Evolutionary conservation across 208 protist species (phyloP), one percentile per base, ranked within the genome.

Genomic region (Leishmania mexicana): DNA sequence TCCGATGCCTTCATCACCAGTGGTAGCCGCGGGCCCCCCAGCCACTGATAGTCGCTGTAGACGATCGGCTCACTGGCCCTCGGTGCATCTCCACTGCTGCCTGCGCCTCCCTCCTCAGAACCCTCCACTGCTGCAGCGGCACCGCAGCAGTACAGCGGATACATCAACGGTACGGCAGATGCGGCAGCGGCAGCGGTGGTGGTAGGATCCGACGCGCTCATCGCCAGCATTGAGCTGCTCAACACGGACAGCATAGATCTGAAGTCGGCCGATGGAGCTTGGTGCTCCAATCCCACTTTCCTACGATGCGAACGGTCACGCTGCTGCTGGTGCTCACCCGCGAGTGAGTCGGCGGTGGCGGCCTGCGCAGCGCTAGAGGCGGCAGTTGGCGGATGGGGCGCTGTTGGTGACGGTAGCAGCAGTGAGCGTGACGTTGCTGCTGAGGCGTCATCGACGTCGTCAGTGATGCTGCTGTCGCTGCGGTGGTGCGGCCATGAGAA

Each of bases 241-340:
- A 82, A 67, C 15, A 68, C 74, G 19, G 64, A 79, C 53, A 85
- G 15, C 83, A 82, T 81, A 11, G 83, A 85, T 11, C 65, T 42
- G 31, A 80, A 80, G 49, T 76, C 54, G 2, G 72, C 62, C 0
- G 58, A 40, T 31, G 67, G 49, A 1, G 77, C 73, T 13, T 67
- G 71, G 11, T 45, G 62, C 64, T 75, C 76, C 64, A 72, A 10
- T 67, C 35, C 19, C 35, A 3, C 45, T 31, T 31, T 31, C 24
- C 70, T 51, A 17, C 11, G 8, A 31, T 11, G 42, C 70, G 8
- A 47, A 24, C 45, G 45, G 24, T 54, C 11, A 17, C 42, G 13
- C 19, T 38, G 70, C 45, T 35, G 70, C 42, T 13, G 70, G 42
- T 31, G 70, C 70, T 17, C 70, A 74, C 28, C 17, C 24, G 45